Base-by-base conservation (phyloP, 1,139 yeast species). In the Starmera stellimalicola region DNA sequence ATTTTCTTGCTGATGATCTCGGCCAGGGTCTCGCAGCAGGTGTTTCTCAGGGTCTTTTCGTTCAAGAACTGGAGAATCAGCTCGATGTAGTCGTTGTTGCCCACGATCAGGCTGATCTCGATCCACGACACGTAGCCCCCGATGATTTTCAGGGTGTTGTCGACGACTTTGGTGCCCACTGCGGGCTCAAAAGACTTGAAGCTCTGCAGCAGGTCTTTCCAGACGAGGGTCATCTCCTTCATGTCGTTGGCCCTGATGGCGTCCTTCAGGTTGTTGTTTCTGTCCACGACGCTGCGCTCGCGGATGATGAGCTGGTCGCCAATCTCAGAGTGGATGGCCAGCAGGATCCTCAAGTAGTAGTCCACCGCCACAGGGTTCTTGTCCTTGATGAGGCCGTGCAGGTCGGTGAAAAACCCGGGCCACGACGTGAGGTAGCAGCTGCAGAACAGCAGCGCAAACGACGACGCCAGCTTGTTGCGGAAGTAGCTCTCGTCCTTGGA, bases 51-150 rank as follows among this genome's bases (percentile, higher is more conserved):
- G 14, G 54, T 54, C 28, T 65, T 62, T 38, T 60, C 62, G 27
- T 67, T 70, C 43, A 88, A 65, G 49, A 73, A 79, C 38, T 70
- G 73, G 46, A 78, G 77, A 29, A 93, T 69, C 32, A 73, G 55
- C 32, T 67, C 64, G 45, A 87, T 67, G 48, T 75, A 80, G 29
- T 73, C 73, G 16, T 77, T 71, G 33, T 77, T 75, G n/a, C n/a
- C n/a, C 24, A 88, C 73, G 39, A 93, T 78, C 41, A 91, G 63
- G 20, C 77, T 67, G 41, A 91, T 83, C 51, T 93, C 98, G 58
- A 91, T 85, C 99, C 99, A 93, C 20, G 88, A 79, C 19, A 87
- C 83, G 68, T 83, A 93, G 16, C 77, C 76, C 7, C 96, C 97
- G 36, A 91, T 72, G 37, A 77, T 77, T 35, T 67, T 65, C 37